These are phyloP conservation scores for Conticribra guillardii DNA, from an alignment of 108 stramenopile genomes.

Conservation along the genomic window DNA sequence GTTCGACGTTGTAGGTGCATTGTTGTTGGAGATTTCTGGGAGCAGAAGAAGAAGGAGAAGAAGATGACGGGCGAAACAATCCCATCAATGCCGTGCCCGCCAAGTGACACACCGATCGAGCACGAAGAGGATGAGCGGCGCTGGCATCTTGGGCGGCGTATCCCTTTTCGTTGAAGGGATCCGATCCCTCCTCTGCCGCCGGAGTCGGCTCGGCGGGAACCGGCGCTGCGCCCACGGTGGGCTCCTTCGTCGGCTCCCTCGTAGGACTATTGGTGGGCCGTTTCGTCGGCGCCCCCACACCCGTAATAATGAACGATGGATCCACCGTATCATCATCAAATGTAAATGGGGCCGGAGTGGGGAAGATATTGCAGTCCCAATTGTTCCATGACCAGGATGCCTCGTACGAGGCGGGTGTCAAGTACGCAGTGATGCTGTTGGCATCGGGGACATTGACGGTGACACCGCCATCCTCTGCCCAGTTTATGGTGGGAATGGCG, in stretches of 20 bases:
- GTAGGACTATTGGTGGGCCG: neutral
- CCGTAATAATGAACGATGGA: neutral
- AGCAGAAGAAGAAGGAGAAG: neutral
- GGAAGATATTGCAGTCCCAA: constrained; percentile 15
- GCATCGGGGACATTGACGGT: neutral
- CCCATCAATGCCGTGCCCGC: neutral
- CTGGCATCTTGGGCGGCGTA: neutral
- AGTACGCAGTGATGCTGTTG: neutral
- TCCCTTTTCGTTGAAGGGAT: constrained; percentile 6
- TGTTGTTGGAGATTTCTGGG: neutral
- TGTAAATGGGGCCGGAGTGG: constrained; percentile 10
- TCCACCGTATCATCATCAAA: constrained; percentile 1
- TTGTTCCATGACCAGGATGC: constrained; percentile 8
- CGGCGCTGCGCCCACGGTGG: neutral
- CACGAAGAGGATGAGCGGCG: too few relatives aligned
- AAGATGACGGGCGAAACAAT: neutral
- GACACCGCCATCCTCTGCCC: constrained; percentile 8
- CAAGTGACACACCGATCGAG: too few relatives aligned
- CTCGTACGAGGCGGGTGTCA: constrained; percentile 5
- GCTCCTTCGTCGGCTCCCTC: constrained; percentile 4
- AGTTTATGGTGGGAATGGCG: constrained; percentile 8
- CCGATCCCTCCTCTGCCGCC: neutral
- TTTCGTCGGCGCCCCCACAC: neutral
- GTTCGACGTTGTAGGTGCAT: constrained; percentile 30
- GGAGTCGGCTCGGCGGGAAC: neutral